Conservation (phyloP, 345 rosid genomes). For the Euclidium syriacum region DNA sequence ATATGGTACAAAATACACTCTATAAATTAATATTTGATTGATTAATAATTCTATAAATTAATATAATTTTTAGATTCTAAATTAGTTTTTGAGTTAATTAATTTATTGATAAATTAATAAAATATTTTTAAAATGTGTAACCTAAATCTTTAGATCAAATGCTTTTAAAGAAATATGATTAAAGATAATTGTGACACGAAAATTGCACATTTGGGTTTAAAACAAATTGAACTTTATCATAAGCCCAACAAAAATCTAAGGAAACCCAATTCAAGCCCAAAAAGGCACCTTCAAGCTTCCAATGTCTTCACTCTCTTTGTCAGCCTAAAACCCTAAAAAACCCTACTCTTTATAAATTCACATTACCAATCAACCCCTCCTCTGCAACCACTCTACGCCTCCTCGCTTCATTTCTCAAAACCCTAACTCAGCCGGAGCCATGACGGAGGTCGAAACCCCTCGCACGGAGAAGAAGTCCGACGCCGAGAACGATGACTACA, state of each 20-base stretch:
- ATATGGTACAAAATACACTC: too few relatives aligned
- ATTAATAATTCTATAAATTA: too few relatives aligned
- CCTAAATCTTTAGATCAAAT: too few relatives aligned
- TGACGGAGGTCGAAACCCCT: slow-evolving; percentile 60
- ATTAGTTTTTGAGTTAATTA: too few relatives aligned
- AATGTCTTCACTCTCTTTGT: not conserved
- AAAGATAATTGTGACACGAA: too few relatives aligned
- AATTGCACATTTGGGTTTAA: not conserved
- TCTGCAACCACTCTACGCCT: not conserved
- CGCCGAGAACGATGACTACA: slow-evolving; percentile 39
- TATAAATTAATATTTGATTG: too few relatives aligned
- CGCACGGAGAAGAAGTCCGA: slow-evolving; percentile 54
- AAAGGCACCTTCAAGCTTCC: not conserved
- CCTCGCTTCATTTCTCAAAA: not conserved
- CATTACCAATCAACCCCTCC: not conserved
- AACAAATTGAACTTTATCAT: not conserved
- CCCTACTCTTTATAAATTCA: slow-evolving; percentile 10
- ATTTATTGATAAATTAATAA: too few relatives aligned
- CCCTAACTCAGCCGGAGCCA: slow-evolving; percentile 18
- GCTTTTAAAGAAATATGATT: too few relatives aligned
- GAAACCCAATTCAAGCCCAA: not conserved
- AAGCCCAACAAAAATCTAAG: not conserved
- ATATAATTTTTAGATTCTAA: too few relatives aligned
- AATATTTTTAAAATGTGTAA: too few relatives aligned
- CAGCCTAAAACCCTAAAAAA: slow-evolving; percentile 30